Conservation (phyloP, 768 basidiomycete species). For the Amanita molliuscula region DNA sequence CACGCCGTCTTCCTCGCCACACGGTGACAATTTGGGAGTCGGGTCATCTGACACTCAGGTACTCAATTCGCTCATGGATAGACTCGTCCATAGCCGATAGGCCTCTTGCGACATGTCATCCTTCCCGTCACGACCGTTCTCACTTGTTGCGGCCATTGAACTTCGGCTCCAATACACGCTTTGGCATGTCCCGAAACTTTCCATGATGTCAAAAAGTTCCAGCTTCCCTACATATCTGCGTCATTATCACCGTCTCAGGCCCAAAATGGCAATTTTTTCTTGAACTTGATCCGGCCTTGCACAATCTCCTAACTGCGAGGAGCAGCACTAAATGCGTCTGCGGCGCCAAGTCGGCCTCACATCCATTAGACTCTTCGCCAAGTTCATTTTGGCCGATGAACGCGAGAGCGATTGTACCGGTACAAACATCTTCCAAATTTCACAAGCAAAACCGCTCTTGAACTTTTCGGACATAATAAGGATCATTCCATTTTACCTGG, state of each 20-base stretch:
- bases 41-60: slow-evolving; percentile 1
- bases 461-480: too few species aligned
- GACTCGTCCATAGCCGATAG: background rate
- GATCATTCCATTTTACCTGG: background rate
- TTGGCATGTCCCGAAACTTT: background rate
- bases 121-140: background rate
- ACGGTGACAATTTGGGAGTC: background rate
- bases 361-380: background rate
- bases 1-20: background rate
- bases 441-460: too few species aligned
- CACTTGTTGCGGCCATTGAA: background rate
- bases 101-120: background rate
- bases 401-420: background rate
- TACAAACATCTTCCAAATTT: too few species aligned
- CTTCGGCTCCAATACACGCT: background rate
- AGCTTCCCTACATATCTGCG: background rate
- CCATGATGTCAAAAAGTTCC: background rate
- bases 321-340: background rate
- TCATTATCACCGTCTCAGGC: background rate
- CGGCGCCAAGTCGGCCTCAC: background rate
- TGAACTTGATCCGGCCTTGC: background rate
- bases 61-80: background rate
- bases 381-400: background rate
- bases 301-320: background rate
- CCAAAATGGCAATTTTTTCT: background rate